Percentiles rank a stretch among this genome's conserved stretches.
These are phyloP conservation scores for Candida ponderosae DNA, from an alignment of 805 yeast species.

Conservation along the genomic window DNA sequence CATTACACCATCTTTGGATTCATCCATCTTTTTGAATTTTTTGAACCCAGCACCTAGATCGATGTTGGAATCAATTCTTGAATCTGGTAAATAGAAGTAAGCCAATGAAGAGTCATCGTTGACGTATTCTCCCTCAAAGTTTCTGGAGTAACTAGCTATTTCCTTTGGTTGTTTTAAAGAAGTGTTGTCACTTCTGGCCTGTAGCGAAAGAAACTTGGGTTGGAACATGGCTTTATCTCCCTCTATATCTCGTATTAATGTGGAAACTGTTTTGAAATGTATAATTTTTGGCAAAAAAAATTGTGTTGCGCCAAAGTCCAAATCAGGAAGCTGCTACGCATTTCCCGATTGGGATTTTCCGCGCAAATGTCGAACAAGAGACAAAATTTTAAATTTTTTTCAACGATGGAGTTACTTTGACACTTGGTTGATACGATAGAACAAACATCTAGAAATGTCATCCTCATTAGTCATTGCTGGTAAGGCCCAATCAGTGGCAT, in stretches of 20 bases:
- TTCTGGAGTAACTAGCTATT: constrained; percentile 57
- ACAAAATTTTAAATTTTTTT: too few species aligned
- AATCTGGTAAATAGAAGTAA: constrained; percentile 80
- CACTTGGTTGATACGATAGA: too few species aligned
- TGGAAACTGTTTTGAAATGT: too few species aligned
- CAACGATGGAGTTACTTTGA: too few species aligned
- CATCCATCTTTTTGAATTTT: constrained; percentile 50
- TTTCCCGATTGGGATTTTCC: too few species aligned
- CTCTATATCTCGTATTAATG: too few species aligned
- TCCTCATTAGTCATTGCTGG: constrained; percentile 61
- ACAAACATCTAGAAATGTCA: too few species aligned
- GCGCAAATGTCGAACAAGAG: too few species aligned
- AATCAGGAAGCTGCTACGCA: too few species aligned
- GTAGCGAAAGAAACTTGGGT: constrained; percentile 15
- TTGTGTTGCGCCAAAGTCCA: too few species aligned
- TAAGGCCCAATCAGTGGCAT: constrained; percentile 80
- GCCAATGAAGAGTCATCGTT: constrained; percentile 47
- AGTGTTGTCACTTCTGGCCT: constrained; percentile 50
- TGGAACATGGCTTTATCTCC: too few species aligned
- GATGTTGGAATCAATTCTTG: constrained; percentile 48
- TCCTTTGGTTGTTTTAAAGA: constrained; percentile 85
- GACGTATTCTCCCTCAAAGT: constrained; percentile 42
- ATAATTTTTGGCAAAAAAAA: too few species aligned
- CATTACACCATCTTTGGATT: constrained; percentile 48
- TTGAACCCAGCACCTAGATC: constrained; percentile 62